phyloP scores from a whole-genome alignment of 345 rosid species.

The Euphorbia lathyris region DNA sequence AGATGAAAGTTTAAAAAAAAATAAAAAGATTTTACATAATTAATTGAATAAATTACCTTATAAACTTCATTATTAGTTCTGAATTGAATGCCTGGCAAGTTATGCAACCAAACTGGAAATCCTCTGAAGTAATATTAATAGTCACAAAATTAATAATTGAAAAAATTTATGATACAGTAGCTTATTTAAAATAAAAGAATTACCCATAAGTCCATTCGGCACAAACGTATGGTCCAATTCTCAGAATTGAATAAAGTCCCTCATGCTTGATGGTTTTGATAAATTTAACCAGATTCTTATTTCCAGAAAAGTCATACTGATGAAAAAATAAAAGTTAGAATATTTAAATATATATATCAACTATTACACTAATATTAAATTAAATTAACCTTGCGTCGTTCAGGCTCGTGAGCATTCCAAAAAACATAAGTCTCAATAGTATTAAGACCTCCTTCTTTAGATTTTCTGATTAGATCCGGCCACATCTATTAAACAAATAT shows the following conservation, averaged over 20 bases:
- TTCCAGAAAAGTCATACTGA: constrained; percentile 22
- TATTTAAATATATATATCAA: background rate
- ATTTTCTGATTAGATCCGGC: constrained; percentile 17
- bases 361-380: background rate
- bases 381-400: constrained; percentile 8
- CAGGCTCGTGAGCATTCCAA: constrained; percentile 27
- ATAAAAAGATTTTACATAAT: background rate
- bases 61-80: constrained; percentile 19
- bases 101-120: constrained; percentile 24
- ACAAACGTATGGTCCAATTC: constrained; percentile 27
- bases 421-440: constrained; percentile 27
- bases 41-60: constrained; percentile 10
- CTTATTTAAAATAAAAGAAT: background rate
- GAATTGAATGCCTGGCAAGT: constrained; percentile 11
- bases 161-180: background rate
- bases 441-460: constrained; percentile 26
- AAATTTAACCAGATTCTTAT: constrained; percentile 14
- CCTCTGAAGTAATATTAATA: constrained; percentile 10
- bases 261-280: constrained; percentile 13
- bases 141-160: background rate
- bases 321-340: background rate
- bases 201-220: constrained; percentile 29
- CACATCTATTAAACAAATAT: constrained; percentile 15
- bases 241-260: constrained; percentile 18
- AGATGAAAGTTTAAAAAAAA: background rate